phyloP scores from a whole-genome alignment of 352 stramenopile species.

The Pythium plurisporium region DNA sequence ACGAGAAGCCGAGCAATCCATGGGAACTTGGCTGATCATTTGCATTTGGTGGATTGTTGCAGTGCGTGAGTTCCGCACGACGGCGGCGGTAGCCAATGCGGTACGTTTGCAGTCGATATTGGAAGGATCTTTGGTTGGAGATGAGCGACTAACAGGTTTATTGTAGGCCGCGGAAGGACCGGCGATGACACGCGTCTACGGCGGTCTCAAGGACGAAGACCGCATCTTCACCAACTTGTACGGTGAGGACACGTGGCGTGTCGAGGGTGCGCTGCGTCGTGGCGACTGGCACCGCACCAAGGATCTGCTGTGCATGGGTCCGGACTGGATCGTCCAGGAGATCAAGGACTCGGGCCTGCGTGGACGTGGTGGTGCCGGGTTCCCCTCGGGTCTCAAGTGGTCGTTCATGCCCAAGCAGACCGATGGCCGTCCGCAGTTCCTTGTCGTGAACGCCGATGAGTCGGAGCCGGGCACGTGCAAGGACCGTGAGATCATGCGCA shows the following conservation, averaged over 20 bases:
- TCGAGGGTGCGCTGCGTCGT: slow-evolving; percentile 87
- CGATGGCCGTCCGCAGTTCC: slow-evolving; percentile 98
- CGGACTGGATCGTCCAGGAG: slow-evolving; percentile 99
- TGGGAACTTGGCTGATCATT: neutral
- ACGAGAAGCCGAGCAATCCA: slow-evolving; percentile 1
- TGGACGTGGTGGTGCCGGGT: slow-evolving; percentile 96
- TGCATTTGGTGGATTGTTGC: neutral
- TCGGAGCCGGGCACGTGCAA: slow-evolving; percentile 99
- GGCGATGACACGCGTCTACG: slow-evolving; percentile 86
- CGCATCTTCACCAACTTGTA: slow-evolving; percentile 99
- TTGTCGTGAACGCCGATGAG: slow-evolving; percentile 99
- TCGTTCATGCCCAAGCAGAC: slow-evolving; percentile 99
- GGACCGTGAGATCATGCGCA: slow-evolving; percentile 99
- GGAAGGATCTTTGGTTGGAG: neutral
- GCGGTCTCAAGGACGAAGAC: slow-evolving; percentile 97
- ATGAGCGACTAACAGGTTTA: neutral
- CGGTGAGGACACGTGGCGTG: slow-evolving; percentile 92
- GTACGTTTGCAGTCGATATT: slow-evolving; percentile 19
- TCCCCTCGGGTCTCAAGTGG: slow-evolving; percentile 99
- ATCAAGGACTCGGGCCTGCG: slow-evolving; percentile 99
- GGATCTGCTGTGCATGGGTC: slow-evolving; percentile 98
- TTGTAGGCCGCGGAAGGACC: slow-evolving; percentile 37
- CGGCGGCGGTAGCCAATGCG: slow-evolving; percentile 20
- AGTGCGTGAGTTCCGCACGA: slow-evolving; percentile 30
- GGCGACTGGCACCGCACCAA: slow-evolving; percentile 97